These are phyloP conservation scores for Leishmania guyanensis DNA, from an alignment of 208 protist species.

Conservation along the genomic window DNA sequence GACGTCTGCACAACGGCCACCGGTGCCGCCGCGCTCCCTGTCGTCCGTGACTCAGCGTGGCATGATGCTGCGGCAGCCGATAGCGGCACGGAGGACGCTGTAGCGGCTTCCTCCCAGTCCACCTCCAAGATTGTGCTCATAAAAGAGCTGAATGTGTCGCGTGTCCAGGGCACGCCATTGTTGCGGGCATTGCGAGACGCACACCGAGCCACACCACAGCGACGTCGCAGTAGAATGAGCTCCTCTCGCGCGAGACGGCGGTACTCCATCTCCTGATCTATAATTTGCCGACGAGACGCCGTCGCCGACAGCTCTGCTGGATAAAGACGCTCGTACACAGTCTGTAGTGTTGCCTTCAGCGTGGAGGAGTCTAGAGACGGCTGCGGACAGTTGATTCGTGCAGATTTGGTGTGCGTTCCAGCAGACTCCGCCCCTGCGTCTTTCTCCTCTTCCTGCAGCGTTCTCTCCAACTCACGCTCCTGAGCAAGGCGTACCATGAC, in stretches of 20 bases:
- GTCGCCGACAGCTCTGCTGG: conserved; percentile 39
- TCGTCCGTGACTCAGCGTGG: background rate
- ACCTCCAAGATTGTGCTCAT: conserved; percentile 54
- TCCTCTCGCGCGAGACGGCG: conserved; percentile 41
- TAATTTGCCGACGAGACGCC: conserved; percentile 21
- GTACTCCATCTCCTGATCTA: conserved; percentile 45
- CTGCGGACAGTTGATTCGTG: background rate
- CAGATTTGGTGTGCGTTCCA: background rate
- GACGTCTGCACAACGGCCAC: conserved; percentile 39
- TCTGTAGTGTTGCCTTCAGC: conserved; percentile 21
- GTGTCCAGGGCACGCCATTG: background rate
- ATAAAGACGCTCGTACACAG: conserved; percentile 80
- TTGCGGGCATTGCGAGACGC: conserved; percentile 12
- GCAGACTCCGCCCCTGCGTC: background rate
- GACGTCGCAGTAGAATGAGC: conserved; percentile 41
- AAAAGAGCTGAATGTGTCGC: conserved; percentile 51
- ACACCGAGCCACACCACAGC: conserved; percentile 24
- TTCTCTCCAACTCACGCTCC: conserved; percentile 20
- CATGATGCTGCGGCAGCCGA: background rate
- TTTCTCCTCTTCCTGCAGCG: conserved; percentile 9
- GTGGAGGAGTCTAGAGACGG: conserved; percentile 1
- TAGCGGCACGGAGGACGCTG: background rate
- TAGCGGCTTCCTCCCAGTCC: conserved; percentile 19
- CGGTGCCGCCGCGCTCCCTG: background rate
- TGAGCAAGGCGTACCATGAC: conserved; percentile 45